Percentiles rank a stretch among this genome's conserved stretches.
Evolutionary conservation across 495 filamentous ascomycete species (phyloP).

Genomic region (Recurvomyces mirabilis): DNA sequence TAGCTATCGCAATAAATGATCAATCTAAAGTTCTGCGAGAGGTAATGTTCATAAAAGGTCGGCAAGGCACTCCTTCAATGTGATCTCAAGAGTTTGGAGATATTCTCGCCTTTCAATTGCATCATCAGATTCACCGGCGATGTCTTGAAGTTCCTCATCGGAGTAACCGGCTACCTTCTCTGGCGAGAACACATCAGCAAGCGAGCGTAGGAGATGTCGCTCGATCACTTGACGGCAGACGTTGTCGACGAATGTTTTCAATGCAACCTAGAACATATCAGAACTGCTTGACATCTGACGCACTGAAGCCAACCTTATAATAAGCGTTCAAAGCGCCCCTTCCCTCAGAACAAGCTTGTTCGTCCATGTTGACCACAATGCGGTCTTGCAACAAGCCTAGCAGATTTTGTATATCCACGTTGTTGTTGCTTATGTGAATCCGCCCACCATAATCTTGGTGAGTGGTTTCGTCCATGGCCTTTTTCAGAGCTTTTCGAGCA

Average conservation of each 20-base stretch:
- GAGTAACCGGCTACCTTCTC: not conserved
- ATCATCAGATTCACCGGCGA: not conserved
- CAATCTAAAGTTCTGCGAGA: too few relatives aligned
- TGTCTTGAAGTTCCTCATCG: not conserved
- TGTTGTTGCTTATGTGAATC: not conserved
- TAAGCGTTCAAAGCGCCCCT: not conserved
- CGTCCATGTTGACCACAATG: conserved; percentile 11
- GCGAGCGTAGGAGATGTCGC: not conserved
- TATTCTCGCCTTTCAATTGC: not conserved
- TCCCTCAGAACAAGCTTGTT: conserved; percentile 10
- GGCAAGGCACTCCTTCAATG: too few relatives aligned
- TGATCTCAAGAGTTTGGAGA: too few relatives aligned
- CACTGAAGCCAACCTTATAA: not conserved
- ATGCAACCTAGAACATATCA: not conserved
- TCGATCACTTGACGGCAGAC: not conserved
- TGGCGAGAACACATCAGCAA: not conserved
- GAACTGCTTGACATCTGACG: too few relatives aligned
- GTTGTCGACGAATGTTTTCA: not conserved
- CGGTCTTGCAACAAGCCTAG: not conserved
- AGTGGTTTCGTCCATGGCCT: not conserved
- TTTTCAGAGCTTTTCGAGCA: not conserved
- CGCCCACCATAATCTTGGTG: not conserved
- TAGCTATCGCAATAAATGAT: too few relatives aligned
- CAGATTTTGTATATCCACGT: not conserved
- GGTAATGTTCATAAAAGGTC: too few relatives aligned